Percentiles rank a stretch among this genome's conserved stretches.
Evolutionary conservation across 495 filamentous ascomycete species (phyloP).

Genomic region (Podospora bellae-mahoneyi): DNA sequence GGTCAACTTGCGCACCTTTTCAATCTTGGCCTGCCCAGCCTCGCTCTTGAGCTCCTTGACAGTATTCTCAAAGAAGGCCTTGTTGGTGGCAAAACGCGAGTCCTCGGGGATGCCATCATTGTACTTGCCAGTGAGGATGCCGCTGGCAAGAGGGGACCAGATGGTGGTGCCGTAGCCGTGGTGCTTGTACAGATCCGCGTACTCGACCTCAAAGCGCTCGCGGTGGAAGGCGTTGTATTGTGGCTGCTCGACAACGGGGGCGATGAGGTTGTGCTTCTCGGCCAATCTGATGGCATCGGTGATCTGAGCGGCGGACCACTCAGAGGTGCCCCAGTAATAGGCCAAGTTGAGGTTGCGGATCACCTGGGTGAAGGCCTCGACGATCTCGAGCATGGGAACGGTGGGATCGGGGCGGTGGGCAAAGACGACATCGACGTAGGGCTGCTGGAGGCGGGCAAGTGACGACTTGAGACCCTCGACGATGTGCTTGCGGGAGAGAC

Average conservation of each 20-base stretch:
- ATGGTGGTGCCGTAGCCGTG: conserved; percentile 68
- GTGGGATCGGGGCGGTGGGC: conserved; percentile 79
- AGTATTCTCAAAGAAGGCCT: conserved; percentile 39
- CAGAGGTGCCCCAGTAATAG: conserved; percentile 89
- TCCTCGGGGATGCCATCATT: conserved; percentile 61
- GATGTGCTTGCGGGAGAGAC: conserved; percentile 76
- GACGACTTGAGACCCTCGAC: conserved; percentile 52
- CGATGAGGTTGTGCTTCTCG: conserved; percentile 70
- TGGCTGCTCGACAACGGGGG: conserved; percentile 80
- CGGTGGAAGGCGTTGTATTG: conserved; percentile 75
- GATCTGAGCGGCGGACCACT: conserved; percentile 83
- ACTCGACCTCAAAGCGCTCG: conserved; percentile 75
- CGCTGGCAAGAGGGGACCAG: conserved; percentile 66
- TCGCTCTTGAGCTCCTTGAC: conserved; percentile 36
- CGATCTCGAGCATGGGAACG: conserved; percentile 84
- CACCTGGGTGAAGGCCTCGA: conserved; percentile 78
- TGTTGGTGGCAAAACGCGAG: conserved; percentile 51
- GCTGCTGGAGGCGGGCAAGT: conserved; percentile 65
- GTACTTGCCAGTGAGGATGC: conserved; percentile 77
- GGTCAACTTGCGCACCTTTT: conserved; percentile 50
- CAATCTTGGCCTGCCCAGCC: conserved; percentile 38
- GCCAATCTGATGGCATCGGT: conserved; percentile 70
- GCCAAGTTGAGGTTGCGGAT: conserved; percentile 70
- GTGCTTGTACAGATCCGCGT: conserved; percentile 57
- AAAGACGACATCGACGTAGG: conserved; percentile 78